Conservation (phyloP, 2,329 filamentous ascomycete species). For the Lecanosticta acicola region DNA sequence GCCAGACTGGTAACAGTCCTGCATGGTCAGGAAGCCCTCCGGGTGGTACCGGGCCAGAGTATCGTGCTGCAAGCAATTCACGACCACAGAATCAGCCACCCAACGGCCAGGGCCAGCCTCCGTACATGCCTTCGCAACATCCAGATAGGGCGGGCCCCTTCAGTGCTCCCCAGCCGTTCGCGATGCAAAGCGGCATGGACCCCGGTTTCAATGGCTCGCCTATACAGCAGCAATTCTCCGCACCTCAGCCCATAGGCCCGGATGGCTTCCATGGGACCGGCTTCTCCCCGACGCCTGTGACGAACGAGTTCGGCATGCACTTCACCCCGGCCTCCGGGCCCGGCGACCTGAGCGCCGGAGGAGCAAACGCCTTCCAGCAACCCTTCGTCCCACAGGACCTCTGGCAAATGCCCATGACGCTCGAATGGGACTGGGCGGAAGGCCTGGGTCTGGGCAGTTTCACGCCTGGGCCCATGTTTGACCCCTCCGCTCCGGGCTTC, state of each 20-base stretch:
- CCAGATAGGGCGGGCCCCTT: conserved; percentile 7
- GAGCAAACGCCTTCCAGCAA: conserved; percentile 62
- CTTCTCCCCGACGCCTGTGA: conserved; percentile 3
- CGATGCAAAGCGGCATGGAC: conserved; percentile 15
- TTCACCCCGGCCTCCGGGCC: conserved; percentile 9
- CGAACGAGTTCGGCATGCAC: conserved; percentile 6
- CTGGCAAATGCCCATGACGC: conserved; percentile 91
- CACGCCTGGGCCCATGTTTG: conserved; percentile 23
- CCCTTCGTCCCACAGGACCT: conserved; percentile 88
- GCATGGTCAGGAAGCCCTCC: conserved; percentile 24
- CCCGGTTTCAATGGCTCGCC: conserved; percentile 7
- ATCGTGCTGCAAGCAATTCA: conserved; percentile 16
- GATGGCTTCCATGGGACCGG: conserved; percentile 5
- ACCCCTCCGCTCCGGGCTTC: conserved; percentile 2
- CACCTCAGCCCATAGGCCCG: background rate
- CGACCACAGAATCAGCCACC: conserved; percentile 8
- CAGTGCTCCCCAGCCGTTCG: conserved; percentile 4
- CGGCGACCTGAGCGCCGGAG: conserved; percentile 4
- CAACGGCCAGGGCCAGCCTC: conserved; percentile 10
- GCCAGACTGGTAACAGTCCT: conserved; percentile 24
- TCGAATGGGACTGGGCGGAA: conserved; percentile 79
- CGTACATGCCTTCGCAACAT: conserved; percentile 18
- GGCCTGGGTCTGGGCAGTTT: conserved; percentile 31
- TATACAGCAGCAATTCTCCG: conserved; percentile 5
- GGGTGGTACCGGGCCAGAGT: conserved; percentile 13